These are phyloP conservation scores for Antitrichia curtipendula DNA, from an alignment of 225 moss, liverwort and hornwort genomes.

Conservation along the genomic window DNA sequence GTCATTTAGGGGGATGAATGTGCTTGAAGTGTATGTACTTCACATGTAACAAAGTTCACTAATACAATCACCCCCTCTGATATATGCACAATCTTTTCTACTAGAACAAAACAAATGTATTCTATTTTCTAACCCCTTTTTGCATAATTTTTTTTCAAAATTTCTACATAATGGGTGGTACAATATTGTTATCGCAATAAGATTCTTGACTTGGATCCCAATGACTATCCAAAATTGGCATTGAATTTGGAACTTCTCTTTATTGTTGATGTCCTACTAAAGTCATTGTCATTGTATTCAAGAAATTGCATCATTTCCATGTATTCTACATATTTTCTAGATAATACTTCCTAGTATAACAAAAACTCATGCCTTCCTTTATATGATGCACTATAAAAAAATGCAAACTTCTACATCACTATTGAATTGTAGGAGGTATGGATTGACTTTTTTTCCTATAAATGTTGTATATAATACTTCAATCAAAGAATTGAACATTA, in stretches of 20 bases:
- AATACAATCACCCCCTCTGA: fast-evolving
- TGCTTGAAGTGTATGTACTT: neutral
- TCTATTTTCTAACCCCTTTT: fast-evolving
- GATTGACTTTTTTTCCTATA: neutral
- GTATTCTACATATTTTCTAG: neutral
- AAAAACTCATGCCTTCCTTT: neutral
- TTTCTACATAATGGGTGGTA: fast-evolving
- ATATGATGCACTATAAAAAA: neutral
- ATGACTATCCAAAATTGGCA: neutral
- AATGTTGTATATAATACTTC: neutral
- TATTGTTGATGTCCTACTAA: fast-evolving
- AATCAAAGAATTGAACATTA: neutral
- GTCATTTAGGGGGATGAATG: no score
- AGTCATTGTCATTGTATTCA: no score
- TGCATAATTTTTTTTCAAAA: fast-evolving
- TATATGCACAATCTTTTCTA: neutral
- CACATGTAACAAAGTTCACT: neutral
- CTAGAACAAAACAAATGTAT: neutral
- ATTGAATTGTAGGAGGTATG: neutral
- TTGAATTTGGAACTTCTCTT: neutral
- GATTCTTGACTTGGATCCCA: neutral
- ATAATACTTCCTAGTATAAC: fast-evolving
- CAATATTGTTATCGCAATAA: neutral
- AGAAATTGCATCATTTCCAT: neutral
- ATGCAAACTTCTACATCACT: neutral